Conservation (phyloP, 371 early-diverging fungal genomes). For the Nematocida sp. region DNA sequence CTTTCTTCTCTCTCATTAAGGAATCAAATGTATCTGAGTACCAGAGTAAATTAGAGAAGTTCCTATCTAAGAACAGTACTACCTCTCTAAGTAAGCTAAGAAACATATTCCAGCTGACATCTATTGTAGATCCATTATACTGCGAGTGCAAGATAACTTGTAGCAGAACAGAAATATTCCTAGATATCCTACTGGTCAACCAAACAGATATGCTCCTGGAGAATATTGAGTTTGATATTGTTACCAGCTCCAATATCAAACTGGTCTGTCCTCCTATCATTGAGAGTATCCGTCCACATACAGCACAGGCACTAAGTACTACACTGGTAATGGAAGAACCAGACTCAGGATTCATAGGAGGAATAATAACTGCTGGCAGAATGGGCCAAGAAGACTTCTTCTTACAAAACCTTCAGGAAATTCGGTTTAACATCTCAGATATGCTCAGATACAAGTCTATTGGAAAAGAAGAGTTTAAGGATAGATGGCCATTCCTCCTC, state of each 20-base stretch:
- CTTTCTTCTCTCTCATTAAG: slow-evolving; percentile 43
- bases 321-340: slow-evolving; percentile 54
- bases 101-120: slow-evolving; percentile 84
- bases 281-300: slow-evolving; percentile 68
- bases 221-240: slow-evolving; percentile 87
- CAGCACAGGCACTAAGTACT: slow-evolving; percentile 1
- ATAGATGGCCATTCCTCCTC: slow-evolving; percentile 59
- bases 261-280: slow-evolving; percentile 81
- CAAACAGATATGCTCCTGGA: slow-evolving; percentile 88
- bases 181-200: slow-evolving; percentile 89
- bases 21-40: neutral
- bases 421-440: slow-evolving; percentile 56
- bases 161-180: slow-evolving; percentile 80
- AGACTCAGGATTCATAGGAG: slow-evolving; percentile 59
- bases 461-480: slow-evolving; percentile 50
- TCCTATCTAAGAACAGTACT: neutral
- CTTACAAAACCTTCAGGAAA: slow-evolving; percentile 55
- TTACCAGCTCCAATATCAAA: slow-evolving; percentile 85
- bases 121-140: slow-evolving; percentile 91
- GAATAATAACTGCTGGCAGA: slow-evolving; percentile 44
- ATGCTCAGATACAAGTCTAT: slow-evolving; percentile 52
- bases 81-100: slow-evolving; percentile 28
- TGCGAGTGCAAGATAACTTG: slow-evolving; percentile 90
- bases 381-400: slow-evolving; percentile 47
- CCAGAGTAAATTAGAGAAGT: neutral